A percentile compares a stretch with the other conserved stretches of the same genome.
Conservation (phyloP, 2,329 filamentous ascomycete genomes). For the Fusarium robinianum region DNA sequence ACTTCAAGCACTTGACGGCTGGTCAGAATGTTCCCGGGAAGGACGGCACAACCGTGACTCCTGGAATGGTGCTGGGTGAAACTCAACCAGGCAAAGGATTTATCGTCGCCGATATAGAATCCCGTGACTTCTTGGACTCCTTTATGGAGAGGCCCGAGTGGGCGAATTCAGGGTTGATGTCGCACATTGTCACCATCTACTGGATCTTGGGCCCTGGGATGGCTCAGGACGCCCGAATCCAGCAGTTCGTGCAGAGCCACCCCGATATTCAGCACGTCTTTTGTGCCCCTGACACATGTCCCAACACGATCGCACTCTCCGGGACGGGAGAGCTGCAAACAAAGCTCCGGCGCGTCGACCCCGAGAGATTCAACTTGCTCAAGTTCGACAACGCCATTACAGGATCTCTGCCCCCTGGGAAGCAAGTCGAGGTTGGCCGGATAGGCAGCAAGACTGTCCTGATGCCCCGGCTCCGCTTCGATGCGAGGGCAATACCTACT, state of each 20-base stretch:
- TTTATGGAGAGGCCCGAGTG: constrained; percentile 76
- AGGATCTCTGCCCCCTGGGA: constrained; percentile 28
- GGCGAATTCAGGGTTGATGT: constrained; percentile 66
- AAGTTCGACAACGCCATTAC: constrained; percentile 60
- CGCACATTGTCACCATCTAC: constrained; percentile 68
- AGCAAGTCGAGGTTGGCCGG: constrained; percentile 46
- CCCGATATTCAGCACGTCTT: constrained; percentile 72
- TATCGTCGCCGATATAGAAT: constrained; percentile 79
- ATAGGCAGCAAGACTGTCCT: constrained; percentile 52
- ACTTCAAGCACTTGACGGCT: constrained; percentile 63
- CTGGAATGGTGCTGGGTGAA: constrained; percentile 82
- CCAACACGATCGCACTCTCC: constrained; percentile 75
- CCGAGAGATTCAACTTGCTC: constrained; percentile 72
- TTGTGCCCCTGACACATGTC: constrained; percentile 72
- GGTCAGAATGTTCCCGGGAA: constrained; percentile 67
- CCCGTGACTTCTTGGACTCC: constrained; percentile 68
- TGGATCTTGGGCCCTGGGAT: constrained; percentile 82
- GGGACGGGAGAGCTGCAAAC: constrained; percentile 69
- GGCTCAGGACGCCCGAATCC: constrained; percentile 63
- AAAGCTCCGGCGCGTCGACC: constrained; percentile 73
- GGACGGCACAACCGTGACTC: constrained; percentile 72
- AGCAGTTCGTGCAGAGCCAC: constrained; percentile 69
- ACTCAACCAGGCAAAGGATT: constrained; percentile 71
- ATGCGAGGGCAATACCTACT: constrained; percentile 52
- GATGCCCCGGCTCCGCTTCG: constrained; percentile 52